Conservation (phyloP, 352 stramenopile species). For the Pythium angustatum region DNA sequence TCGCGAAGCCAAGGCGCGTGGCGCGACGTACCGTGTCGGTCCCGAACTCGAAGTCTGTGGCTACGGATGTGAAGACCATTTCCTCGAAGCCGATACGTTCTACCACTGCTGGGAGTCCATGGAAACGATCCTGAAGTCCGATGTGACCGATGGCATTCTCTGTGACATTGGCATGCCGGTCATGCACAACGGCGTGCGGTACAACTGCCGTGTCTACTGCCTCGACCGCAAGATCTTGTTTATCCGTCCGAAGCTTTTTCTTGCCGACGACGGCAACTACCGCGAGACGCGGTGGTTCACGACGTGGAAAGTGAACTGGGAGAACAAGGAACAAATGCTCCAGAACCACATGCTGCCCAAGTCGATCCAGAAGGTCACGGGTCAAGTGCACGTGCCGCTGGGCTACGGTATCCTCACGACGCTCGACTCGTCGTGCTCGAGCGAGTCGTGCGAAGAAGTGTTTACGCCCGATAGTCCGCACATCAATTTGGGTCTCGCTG, state of each 20-base stretch:
- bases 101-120: slow-evolving; percentile 97
- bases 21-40: slow-evolving; percentile 92
- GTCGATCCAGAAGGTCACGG: slow-evolving; percentile 84
- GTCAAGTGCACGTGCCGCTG: slow-evolving; percentile 78
- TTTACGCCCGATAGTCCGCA: slow-evolving; percentile 96
- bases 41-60: slow-evolving; percentile 98
- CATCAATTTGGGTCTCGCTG: slow-evolving; percentile 92
- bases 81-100: slow-evolving; percentile 98
- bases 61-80: slow-evolving; percentile 99
- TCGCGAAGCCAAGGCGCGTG: slow-evolving; percentile 78
- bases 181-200: slow-evolving; percentile 94
- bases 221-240: slow-evolving; percentile 93
- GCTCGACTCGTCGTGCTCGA: slow-evolving; percentile 88
- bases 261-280: slow-evolving; percentile 98
- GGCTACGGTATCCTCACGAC: slow-evolving; percentile 78
- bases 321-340: slow-evolving; percentile 45
- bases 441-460: slow-evolving; percentile 98
- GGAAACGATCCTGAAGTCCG: slow-evolving; percentile 75
- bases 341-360: slow-evolving; percentile 78
- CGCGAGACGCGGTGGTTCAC: slow-evolving; percentile 95
- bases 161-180: slow-evolving; percentile 99
- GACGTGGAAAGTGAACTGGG: slow-evolving; percentile 67
- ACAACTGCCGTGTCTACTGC: slow-evolving; percentile 98
- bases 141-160: slow-evolving; percentile 93
- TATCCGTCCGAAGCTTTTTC: slow-evolving; percentile 93